phyloP scores from a whole-genome alignment of 2,329 filamentous ascomycete genomes.

The Penicillium sp. region DNA sequence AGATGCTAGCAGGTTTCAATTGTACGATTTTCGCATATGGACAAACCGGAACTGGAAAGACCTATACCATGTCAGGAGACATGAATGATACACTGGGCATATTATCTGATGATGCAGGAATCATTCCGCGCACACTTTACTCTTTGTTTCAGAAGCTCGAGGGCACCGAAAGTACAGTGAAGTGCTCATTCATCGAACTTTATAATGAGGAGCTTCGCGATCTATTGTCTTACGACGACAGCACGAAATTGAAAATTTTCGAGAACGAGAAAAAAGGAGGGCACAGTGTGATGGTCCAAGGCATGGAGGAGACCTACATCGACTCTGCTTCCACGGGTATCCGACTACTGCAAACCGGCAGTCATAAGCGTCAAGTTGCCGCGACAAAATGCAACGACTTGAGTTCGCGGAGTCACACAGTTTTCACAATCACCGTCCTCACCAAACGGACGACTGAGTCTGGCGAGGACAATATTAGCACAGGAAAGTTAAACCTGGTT shows the following conservation, averaged over 20 bases:
- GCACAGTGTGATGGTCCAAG: conserved; percentile 81
- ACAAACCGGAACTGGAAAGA: conserved; percentile 97
- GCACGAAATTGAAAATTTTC: conserved; percentile 87
- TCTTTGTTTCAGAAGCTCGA: conserved; percentile 85
- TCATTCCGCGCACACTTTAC: conserved; percentile 89
- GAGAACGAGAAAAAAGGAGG: conserved; percentile 86
- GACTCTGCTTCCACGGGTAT: conserved; percentile 82
- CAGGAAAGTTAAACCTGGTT: conserved; percentile 93
- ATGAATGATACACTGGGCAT: conserved; percentile 86
- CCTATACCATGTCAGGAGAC: conserved; percentile 98
- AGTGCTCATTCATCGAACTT: conserved; percentile 97
- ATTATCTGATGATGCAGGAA: conserved; percentile 87
- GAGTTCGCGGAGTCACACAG: conserved; percentile 93
- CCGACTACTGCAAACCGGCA: conserved; percentile 83
- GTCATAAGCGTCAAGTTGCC: conserved; percentile 93
- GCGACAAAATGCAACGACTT: conserved; percentile 99
- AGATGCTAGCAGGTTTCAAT: conserved; percentile 95
- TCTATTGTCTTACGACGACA: conserved; percentile 79
- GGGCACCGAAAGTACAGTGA: conserved; percentile 82
- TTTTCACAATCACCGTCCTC: conserved; percentile 93
- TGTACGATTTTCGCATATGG: conserved; percentile 99
- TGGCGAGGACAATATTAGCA: conserved; percentile 85
- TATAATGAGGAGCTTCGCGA: conserved; percentile 98
- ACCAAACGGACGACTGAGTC: conserved; percentile 79
- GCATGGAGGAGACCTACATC: conserved; percentile 96